Evolutionary conservation across 306 rosid genomes (phyloP).

Genomic region (Rubus idaeus): DNA sequence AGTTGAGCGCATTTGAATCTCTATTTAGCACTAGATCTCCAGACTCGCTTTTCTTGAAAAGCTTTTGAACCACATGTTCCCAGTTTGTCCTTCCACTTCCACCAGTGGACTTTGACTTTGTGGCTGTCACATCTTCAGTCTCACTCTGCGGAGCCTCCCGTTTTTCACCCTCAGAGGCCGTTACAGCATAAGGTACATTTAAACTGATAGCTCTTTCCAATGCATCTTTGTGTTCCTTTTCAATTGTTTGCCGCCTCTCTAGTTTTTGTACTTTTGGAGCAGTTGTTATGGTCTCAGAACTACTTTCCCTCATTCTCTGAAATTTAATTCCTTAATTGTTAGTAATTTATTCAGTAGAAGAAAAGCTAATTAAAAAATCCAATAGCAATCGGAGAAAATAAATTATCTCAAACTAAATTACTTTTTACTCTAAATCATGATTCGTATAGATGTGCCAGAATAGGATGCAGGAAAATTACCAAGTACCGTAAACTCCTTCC

Average conservation of each 20-base stretch:
- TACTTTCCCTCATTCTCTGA: slow-evolving; percentile 51
- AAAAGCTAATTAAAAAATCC: slow-evolving; percentile 8
- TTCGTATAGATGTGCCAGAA: not conserved
- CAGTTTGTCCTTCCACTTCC: slow-evolving; percentile 52
- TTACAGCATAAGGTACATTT: slow-evolving; percentile 70
- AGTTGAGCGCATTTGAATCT: slow-evolving; percentile 33
- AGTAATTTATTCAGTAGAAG: not conserved
- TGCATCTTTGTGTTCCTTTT: slow-evolving; percentile 77
- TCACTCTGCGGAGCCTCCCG: slow-evolving; percentile 8
- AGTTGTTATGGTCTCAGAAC: slow-evolving; percentile 50
- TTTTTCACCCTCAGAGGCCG: slow-evolving; percentile 21
- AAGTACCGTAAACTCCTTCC: not conserved
- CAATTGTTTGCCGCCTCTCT: slow-evolving; percentile 61
- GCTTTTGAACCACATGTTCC: slow-evolving; percentile 71
- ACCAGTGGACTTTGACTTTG: slow-evolving; percentile 31
- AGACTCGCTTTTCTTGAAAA: slow-evolving; percentile 39
- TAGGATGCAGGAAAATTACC: not conserved
- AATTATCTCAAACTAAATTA: not conserved
- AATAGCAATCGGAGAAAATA: not conserved
- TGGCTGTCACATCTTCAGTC: slow-evolving; percentile 27
- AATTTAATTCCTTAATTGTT: not conserved
- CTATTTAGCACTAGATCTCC: slow-evolving; percentile 32
- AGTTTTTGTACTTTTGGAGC: slow-evolving; percentile 58
- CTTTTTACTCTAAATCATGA: not conserved
- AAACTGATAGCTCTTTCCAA: slow-evolving; percentile 79